Conservation (phyloP, 139 green algal species). For the Asterochloris erici region DNA sequence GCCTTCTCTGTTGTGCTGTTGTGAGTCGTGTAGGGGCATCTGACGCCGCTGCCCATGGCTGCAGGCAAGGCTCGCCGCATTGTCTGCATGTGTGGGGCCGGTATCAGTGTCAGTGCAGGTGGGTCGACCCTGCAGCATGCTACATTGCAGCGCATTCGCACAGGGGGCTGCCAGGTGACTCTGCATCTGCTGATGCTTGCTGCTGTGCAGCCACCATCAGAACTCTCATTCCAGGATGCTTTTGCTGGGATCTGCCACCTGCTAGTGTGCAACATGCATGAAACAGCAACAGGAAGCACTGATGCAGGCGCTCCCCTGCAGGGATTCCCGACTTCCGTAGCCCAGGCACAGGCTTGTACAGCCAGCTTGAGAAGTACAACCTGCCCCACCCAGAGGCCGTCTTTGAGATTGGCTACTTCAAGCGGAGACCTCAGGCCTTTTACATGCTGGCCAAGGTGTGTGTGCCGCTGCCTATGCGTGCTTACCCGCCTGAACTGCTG, state of each 20-base stretch:
- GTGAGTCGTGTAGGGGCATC: not conserved
- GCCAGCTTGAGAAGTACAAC: conserved; percentile 57
- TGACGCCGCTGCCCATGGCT: not conserved
- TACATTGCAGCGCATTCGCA: no score
- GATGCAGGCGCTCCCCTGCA: conserved; percentile 2
- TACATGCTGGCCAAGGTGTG: conserved; percentile 60
- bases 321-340: conserved; percentile 73
- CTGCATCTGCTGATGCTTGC: no score
- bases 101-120: conserved; percentile 15
- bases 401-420: conserved; percentile 74
- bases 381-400: conserved; percentile 66
- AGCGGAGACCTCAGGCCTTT: conserved; percentile 63
- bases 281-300: no score
- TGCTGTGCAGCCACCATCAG: no score
- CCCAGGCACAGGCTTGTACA: conserved; percentile 66
- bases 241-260: no score
- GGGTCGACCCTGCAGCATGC: no score
- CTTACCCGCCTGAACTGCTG: not conserved
- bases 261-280: no score
- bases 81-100: conserved; percentile 14
- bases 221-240: no score
- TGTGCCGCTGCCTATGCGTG: not conserved
- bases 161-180: no score
- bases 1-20: not conserved
- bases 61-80: conserved; percentile 13